A percentile compares a stretch with the other conserved stretches of the same genome.
These are phyloP conservation scores for Venturia carpophila DNA, from an alignment of 2,329 filamentous ascomycete species.

Conservation along the genomic window DNA sequence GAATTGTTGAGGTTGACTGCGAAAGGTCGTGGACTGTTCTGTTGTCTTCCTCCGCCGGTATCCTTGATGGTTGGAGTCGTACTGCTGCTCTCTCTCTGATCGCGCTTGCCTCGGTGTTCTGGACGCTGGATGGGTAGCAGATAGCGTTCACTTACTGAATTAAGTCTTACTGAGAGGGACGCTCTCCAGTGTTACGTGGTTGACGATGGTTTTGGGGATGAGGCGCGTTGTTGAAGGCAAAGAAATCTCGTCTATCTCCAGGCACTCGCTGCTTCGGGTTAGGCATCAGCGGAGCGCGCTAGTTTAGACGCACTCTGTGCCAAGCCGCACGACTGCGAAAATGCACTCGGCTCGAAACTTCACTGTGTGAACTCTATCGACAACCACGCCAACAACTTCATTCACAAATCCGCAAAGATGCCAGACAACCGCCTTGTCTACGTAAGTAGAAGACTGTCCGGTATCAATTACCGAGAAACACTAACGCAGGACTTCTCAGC, in stretches of 20 bases:
- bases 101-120: not conserved
- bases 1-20: not conserved
- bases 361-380: not conserved
- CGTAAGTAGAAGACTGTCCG: slow-evolving; percentile 7
- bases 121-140: not conserved
- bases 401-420: slow-evolving; percentile 14
- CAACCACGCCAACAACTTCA: slow-evolving; percentile 10
- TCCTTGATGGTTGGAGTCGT: not conserved
- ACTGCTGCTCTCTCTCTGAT: not conserved
- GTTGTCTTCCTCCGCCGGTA: not conserved
- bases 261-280: not conserved
- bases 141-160: not conserved
- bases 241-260: not conserved
- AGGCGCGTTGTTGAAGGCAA: not conserved
- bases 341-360: not conserved
- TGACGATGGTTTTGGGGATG: not conserved
- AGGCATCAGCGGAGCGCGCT: not conserved
- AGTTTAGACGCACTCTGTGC: not conserved
- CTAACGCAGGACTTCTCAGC: slow-evolving; percentile 10
- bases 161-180: not conserved
- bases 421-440: slow-evolving; percentile 18
- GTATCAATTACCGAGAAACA: slow-evolving; percentile 37
- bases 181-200: not conserved
- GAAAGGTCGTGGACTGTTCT: not conserved
- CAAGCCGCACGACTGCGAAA: slow-evolving; percentile 2